phyloP scores from a whole-genome alignment of 1,139 yeast genomes.

The Sugiyamaella xylanicola region DNA sequence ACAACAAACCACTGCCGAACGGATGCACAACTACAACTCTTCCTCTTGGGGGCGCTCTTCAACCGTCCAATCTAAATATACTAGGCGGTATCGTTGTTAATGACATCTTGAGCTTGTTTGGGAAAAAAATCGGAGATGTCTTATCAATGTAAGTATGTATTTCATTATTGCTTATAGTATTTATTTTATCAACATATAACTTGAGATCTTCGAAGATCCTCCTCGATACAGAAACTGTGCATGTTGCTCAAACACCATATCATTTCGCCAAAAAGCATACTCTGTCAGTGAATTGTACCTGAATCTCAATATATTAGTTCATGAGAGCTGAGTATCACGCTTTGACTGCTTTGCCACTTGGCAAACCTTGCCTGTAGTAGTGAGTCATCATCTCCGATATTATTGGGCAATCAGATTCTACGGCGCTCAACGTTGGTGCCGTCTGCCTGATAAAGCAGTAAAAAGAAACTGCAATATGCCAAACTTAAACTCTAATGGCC shows the following conservation, averaged over 20 bases:
- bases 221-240: too few relatives aligned
- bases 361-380: neutral
- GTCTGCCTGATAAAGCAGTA: neutral
- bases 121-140: neutral
- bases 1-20: neutral
- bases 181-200: neutral
- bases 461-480: neutral
- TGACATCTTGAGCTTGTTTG: neutral
- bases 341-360: neutral
- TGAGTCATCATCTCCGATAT: neutral
- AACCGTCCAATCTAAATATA: neutral
- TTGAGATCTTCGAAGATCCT: neutral
- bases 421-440: neutral
- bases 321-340: too few relatives aligned
- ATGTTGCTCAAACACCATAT: too few relatives aligned
- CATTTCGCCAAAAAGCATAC: too few relatives aligned
- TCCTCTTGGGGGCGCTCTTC: neutral
- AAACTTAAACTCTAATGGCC: neutral
- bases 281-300: too few relatives aligned
- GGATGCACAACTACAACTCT: neutral
- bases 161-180: neutral
- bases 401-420: neutral
- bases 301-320: too few relatives aligned
- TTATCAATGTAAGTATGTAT: neutral
- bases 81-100: neutral